Base-by-base conservation (phyloP, 1,284 basidiomycete genomes). In the Papiliotrema laurentii region DNA sequence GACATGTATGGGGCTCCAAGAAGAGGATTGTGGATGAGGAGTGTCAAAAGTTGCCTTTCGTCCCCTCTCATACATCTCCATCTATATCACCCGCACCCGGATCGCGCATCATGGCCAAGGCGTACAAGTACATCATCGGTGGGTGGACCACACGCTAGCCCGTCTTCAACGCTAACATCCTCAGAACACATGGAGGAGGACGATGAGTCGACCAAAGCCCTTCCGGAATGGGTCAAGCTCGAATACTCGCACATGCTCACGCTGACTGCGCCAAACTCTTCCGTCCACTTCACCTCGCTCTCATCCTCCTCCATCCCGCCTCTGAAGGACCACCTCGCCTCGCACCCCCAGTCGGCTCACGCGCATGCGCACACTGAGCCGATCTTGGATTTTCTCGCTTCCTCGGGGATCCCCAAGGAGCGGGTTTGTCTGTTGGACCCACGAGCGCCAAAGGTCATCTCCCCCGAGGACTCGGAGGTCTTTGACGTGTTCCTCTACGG, bases 161-260 rank as follows among this genome's bases (percentile, higher is more conserved):
- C 38, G 25, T 26, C 11, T 16, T 22, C 0, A 13, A 40, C 35
- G 50, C 18, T 47, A n/a, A 18, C 14, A 35, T 22, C 36, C 49
- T 4, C 60, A 92, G 91, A 96, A 63, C 91, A 96, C 68, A 93
- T 94, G 90, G 92, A 97, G 68, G 86, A 91, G 50, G 91, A 94
- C 68, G 91, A 94, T 55, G 79, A 81, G 39, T 79, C 79, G 5
- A 77, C 82, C 2, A 82, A 80, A 57, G 64, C 75, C 5, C 68
- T 80, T 19, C 92, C 92, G 10, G 85, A 83, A 38, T 96, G 92
- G 92, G 91, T 94, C 34, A 61, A 85, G 60, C 80, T 92, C 35
- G 89, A 93, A 77, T 69, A 69, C 57, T 57, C 63, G 5, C 89
- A 96, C 67, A 94, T 94, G 90, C 81, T 85, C 79, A 57, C 74